Base-by-base conservation (phyloP, 441 rosid genomes). In the Bocquillonia castaneifolia region DNA sequence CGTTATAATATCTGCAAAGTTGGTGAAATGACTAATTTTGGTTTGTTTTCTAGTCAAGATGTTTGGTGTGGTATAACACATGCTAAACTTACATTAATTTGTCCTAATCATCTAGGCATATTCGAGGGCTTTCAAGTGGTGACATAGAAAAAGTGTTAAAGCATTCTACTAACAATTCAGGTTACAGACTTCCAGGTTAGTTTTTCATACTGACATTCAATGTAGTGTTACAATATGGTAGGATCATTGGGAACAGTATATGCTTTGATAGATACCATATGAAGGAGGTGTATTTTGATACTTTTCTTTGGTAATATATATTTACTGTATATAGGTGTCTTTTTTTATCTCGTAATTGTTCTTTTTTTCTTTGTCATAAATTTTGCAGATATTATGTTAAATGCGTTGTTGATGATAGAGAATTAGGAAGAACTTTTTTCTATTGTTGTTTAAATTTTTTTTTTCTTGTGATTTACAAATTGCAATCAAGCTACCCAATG, bases 1-100 rank as follows among this genome's bases (percentile, higher is more conserved):
- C 82, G 96, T 79, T 66, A 76, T 91, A 71, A 79, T 93, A 74
- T 89, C 96, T 42, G 93, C 99, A 78, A 96, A 91, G 99, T 93
- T 63, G 53, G 99, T 86, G 69, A 73, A 80, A 45, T 63, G 67
- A 70, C 47, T 45, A 55, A 58, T 64, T 58, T 76, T 25, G 12
- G 20, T 64, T 72, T 58, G 59, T 73, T 68, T 57, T 44, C 48
- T 45, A 39, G 29, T 62, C 36, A 32, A 70, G 61, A 58, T 39
- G 25, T 62, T 70, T 63, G 63, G 53, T 72, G 53, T 48, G 8
- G 28, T 17, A 26, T 18, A 15, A 50, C 47, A 53, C 62, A 26
- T 31, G 23, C 29, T 63, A 31, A 22, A 34, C 2, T 63, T 34
- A 8, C 18, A 40, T 55, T 65, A 5, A 56, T 58, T 18, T 69